These are phyloP conservation scores for Ceratocystis diversiconidia DNA, from an alignment of 2,329 filamentous ascomycete species.

Conservation along the genomic window DNA sequence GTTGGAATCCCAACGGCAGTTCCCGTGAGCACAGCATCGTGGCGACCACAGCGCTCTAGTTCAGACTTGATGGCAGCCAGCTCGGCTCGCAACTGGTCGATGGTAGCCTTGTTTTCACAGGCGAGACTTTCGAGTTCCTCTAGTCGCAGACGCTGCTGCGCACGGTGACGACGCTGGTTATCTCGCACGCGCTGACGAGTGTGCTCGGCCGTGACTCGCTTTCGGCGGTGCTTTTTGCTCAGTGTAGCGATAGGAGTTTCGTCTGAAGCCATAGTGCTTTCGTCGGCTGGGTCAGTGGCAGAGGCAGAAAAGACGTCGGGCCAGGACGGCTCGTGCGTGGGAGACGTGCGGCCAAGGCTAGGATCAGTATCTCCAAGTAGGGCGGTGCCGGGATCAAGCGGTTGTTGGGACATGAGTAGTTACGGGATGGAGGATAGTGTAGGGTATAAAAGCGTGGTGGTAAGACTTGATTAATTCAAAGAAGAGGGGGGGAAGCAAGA, in stretches of 20 bases:
- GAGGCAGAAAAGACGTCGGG: neutral
- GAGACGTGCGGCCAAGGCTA: constrained; percentile 1
- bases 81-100: constrained; percentile 2
- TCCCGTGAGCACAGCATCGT: neutral
- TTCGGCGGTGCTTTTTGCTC: constrained; percentile 11
- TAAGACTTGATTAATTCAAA: neutral
- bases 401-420: neutral
- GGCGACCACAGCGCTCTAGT: constrained; percentile 9
- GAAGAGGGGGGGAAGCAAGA: neutral
- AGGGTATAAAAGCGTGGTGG: too few relatives aligned
- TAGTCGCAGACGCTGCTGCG: constrained; percentile 29
- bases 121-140: constrained; percentile 21
- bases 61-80: constrained; percentile 6
- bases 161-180: constrained; percentile 38
- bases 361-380: neutral
- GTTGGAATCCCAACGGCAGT: neutral
- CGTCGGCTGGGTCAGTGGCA: neutral
- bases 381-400: neutral
- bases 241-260: neutral
- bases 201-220: constrained; percentile 22
- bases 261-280: too few relatives aligned
- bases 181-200: constrained; percentile 31
- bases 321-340: constrained; percentile 1
- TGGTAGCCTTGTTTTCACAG: constrained; percentile 7
- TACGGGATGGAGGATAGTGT: neutral